A percentile compares a stretch with the other conserved stretches of the same genome.
These are phyloP conservation scores for Lactarius pseudohatsudake DNA, from an alignment of 768 basidiomycete genomes.

Conservation along the genomic window DNA sequence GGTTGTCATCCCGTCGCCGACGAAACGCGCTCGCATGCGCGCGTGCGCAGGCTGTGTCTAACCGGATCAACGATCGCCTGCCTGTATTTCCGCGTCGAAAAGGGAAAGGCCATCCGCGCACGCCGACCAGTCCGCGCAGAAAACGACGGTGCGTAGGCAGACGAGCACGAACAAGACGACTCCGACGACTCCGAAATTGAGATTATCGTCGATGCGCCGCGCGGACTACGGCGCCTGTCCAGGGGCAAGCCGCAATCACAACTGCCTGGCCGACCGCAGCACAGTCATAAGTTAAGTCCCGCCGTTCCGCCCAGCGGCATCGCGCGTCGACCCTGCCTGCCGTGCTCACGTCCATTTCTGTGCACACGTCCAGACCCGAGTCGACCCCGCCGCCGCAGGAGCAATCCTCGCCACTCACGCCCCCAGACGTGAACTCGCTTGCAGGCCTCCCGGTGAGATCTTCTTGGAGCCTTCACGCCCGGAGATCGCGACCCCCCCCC, in stretches of 20 bases:
- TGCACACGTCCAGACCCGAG: not conserved
- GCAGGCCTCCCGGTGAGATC: constrained; percentile 11
- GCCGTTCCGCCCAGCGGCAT: not conserved
- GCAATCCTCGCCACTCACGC: not conserved
- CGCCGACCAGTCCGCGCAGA: not conserved
- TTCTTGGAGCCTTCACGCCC: not conserved
- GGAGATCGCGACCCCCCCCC: constrained; percentile 12
- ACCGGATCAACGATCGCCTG: too few relatives aligned
- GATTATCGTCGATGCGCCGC: not conserved
- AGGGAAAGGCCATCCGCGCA: not conserved
- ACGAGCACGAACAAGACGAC: not conserved
- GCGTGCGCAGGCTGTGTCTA: too few relatives aligned
- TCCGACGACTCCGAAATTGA: not conserved
- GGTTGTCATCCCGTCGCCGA: not conserved
- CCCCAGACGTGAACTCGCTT: too few relatives aligned
- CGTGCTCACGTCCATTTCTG: not conserved
- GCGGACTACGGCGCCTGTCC: too few relatives aligned
- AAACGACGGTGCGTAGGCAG: constrained; percentile 9
- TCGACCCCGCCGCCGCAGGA: not conserved
- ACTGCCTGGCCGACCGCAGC: too few relatives aligned
- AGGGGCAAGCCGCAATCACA: not conserved
- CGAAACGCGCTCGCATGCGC: not conserved
- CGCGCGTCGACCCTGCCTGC: not conserved
- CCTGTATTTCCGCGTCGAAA: not conserved
- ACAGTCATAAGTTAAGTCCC: not conserved